These are phyloP conservation scores for Halteria grandinella DNA, from an alignment of 73 alveolate genomes.

Conservation along the genomic window DNA sequence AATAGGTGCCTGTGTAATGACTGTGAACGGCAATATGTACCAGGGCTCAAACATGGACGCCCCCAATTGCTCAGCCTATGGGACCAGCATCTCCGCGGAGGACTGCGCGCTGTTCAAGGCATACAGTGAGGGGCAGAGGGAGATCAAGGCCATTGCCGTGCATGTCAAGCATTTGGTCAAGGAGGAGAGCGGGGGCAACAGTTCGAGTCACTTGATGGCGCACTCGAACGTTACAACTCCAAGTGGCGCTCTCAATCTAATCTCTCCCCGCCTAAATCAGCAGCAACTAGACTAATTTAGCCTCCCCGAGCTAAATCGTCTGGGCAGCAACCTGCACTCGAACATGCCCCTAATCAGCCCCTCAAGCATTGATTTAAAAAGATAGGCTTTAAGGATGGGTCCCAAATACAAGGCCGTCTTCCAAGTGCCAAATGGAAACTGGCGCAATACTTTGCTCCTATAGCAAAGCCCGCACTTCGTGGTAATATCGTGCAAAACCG, in stretches of 20 bases:
- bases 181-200: no score
- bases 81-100: constrained; percentile 60
- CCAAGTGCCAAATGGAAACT: constrained; percentile 64
- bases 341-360: no score
- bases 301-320: no score
- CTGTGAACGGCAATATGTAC: constrained; percentile 45
- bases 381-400: no score
- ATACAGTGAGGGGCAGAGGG: constrained; percentile 40
- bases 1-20: constrained; percentile 61
- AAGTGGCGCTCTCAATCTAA: background rate
- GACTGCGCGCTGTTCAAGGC: constrained; percentile 60
- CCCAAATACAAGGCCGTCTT: constrained; percentile 26
- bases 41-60: constrained; percentile 50
- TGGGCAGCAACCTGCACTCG: no score
- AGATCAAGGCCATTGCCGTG: constrained; percentile 53
- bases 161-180: constrained; percentile 26
- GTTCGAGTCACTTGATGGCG: no score
- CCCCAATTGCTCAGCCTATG: background rate
- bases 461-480: constrained; percentile 31
- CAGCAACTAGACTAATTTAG: no score
- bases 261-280: constrained; percentile 23
- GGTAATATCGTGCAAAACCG: constrained; percentile 52
- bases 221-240: no score
- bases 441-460: constrained; percentile 46
- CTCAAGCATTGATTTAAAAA: no score